These are phyloP conservation scores for Tolypocladium guangdongense DNA, from an alignment of 2,329 filamentous ascomycete genomes.

Conservation along the genomic window DNA sequence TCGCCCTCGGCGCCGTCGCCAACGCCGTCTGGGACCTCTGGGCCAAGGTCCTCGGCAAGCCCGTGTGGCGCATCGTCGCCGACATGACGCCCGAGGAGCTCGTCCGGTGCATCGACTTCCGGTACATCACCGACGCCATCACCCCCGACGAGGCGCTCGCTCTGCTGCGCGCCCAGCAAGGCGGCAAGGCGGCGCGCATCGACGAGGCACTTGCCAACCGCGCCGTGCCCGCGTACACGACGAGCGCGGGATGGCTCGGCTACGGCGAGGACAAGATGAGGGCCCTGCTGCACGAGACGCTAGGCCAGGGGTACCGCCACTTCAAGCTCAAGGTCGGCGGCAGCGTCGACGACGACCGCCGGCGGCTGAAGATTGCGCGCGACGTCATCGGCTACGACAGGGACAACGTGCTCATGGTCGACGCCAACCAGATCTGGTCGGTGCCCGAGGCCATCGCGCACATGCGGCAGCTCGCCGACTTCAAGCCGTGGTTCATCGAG, in stretches of 20 bases:
- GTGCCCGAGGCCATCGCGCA: slow-evolving; percentile 81
- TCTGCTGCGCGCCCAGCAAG: slow-evolving; percentile 55
- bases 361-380: slow-evolving; percentile 61
- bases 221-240: slow-evolving; percentile 86
- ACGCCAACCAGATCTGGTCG: slow-evolving; percentile 89
- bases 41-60: slow-evolving; percentile 77
- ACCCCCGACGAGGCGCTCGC: slow-evolving; percentile 73
- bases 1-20: slow-evolving; percentile 78
- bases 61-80: slow-evolving; percentile 80
- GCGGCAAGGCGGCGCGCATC: slow-evolving; percentile 59
- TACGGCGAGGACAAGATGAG: slow-evolving; percentile 85
- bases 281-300: slow-evolving; percentile 59
- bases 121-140: slow-evolving; percentile 89
- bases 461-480: slow-evolving; percentile 73
- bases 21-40: slow-evolving; percentile 95
- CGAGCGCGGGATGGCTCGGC: slow-evolving; percentile 83
- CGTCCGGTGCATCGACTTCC: slow-evolving; percentile 82
- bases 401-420: slow-evolving; percentile 82
- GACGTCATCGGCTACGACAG: slow-evolving; percentile 73
- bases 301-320: slow-evolving; percentile 66
- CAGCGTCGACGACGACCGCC: slow-evolving; percentile 59
- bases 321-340: slow-evolving; percentile 89
- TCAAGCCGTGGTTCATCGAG: slow-evolving; percentile 90
- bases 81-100: slow-evolving; percentile 86
- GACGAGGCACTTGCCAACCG: slow-evolving; percentile 60